Base-by-base conservation (phyloP, 2,329 filamentous ascomycete species). In the Onygena corvina region DNA sequence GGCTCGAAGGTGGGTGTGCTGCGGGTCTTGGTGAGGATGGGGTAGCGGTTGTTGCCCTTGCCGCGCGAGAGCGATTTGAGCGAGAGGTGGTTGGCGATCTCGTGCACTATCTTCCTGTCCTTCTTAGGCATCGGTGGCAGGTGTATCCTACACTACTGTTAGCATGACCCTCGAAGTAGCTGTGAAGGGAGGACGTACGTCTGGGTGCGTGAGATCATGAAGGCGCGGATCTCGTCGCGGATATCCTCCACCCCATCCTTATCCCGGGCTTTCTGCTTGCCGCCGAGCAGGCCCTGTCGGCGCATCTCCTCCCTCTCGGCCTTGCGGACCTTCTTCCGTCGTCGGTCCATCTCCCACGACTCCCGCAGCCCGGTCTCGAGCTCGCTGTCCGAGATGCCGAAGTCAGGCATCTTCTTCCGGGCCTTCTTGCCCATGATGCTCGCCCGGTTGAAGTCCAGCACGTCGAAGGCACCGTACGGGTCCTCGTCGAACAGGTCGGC, bases 61-160 rank as follows among this genome's bases (percentile, higher is more conserved):
- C 90, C 90, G 16, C 78, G 76, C 0, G 89, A 95, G 60, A 89
- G 86, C 2, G 89, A 94, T 55, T 83, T 90, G 52, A 96, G 70
- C 12, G 80, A 81, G 61, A 95, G 79, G 31, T 76, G 75, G 58
- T 77, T 77, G 9, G 86, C 87, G 33, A 94, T 66, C 52, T 86
- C 78, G 63, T 98, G 92, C 14, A 96, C 74, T 4, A 80, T 70
- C 62, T 86, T 89, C 46, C 92, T 82, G 33, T 82, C 76, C 38
- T 76, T 68, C 53, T 87, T 86, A 50, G 86, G 80, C 81, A 96
- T 93, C 0, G 90, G 86, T 2, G 90, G 86, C 20, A 96, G 71
- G 3, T 79, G 71, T 4, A 92, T 72, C 40, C 84, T 88, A 54
- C 3, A 44, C 4, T 9, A 31, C 30, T 12, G 9, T 36, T n/a